Base-by-base conservation (phyloP, 768 basidiomycete species). In the Leucogyrophana mollusca region DNA sequence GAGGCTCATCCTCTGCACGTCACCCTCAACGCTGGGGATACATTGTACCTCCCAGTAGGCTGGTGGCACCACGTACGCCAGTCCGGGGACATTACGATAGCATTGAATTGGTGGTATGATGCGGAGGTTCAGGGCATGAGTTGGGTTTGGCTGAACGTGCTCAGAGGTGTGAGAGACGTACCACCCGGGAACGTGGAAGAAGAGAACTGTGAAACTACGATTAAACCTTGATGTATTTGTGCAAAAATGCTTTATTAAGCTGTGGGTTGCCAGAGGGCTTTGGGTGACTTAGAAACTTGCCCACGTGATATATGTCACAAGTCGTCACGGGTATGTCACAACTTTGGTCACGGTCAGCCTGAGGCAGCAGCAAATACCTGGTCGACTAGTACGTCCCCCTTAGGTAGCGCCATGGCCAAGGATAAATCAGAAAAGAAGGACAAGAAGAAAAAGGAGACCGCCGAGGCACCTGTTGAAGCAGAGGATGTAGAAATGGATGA, bases 21-120 rank as follows among this genome's bases (percentile, higher is more conserved):
- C 20, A 80, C 79, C 1, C 59, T 96, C 6, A 51, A 68, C 4
- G 77, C 80, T 5, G 93, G 94, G 3, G 87, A 94, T 53, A 83
- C 86, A 1, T 67, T 96, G 16, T 95, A 92, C 65, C 79, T 96
- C 16, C 94, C 94, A n/a, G 79, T 86, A 4, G 85, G 90, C 0
- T 96, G 94, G 94, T 95, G 87, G 86, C 94, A 95, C 61, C 79
- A 90, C 57, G 91, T 95, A 27, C 74, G 80, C 33, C 94, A 96
- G 60, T 70, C 77, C 3, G 77, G 73, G 3, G 70, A 73, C 49
- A 69, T 73, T 18, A 82, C 79, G 1, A 79, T 92, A 48, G 88
- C 89, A 2, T 56, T 90, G 17, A 94, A 94, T 57, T 92, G 87
- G 83, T 94, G 90, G 90, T 91, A 90, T 60, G 90, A 94, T 56